Conservation (phyloP, 805 yeast species). For the Lipomyces sp. region DNA sequence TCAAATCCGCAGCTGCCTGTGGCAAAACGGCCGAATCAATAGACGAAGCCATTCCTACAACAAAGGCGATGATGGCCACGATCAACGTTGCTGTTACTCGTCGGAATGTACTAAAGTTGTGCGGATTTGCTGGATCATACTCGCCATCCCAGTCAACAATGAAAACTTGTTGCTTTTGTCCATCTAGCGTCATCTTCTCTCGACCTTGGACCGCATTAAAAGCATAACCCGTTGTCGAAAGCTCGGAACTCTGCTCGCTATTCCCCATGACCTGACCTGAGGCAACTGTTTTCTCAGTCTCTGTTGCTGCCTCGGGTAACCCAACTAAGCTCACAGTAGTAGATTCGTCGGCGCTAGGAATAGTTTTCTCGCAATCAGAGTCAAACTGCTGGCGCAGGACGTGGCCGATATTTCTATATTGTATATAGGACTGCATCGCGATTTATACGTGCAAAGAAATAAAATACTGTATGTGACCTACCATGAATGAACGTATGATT, state of each 20-base stretch:
- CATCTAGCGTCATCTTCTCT: constrained; percentile 3
- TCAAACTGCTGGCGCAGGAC: constrained; percentile 3
- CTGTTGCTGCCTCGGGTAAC: neutral
- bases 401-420: constrained; percentile 12
- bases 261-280: neutral
- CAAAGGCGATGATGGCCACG: constrained; percentile 29
- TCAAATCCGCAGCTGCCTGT: constrained; percentile 30
- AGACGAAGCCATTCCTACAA: constrained; percentile 31
- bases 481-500: neutral
- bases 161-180: constrained; percentile 12
- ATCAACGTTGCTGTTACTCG: constrained; percentile 26
- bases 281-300: neutral
- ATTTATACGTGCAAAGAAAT: neutral
- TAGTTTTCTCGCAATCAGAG: neutral
- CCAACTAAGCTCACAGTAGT: neutral
- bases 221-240: neutral
- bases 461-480: neutral
- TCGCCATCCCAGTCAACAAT: constrained; percentile 35
- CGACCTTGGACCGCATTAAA: neutral
- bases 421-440: constrained; percentile 18
- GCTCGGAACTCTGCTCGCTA: neutral
- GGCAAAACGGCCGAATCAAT: constrained; percentile 32
- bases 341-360: neutral
- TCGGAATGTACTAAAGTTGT: constrained; percentile 16
- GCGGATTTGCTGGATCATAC: constrained; percentile 33